Evolutionary conservation across 768 basidiomycete genomes (phyloP), one percentile per base, ranked within the genome.

Genomic region (Cystobasidiopsis lactophilus): DNA sequence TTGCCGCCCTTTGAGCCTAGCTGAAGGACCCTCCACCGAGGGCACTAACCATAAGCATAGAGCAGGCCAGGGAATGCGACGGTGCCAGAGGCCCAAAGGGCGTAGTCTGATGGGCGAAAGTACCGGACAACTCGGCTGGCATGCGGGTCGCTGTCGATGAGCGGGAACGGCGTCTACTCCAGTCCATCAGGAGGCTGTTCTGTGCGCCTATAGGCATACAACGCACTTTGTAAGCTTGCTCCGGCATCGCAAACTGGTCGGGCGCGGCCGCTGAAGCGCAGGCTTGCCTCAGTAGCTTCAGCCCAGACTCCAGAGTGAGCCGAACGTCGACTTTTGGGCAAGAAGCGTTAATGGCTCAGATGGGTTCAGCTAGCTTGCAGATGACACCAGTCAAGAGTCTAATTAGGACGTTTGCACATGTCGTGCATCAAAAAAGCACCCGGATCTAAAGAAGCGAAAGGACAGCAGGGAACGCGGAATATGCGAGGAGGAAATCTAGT

Each of bases 81-180:
- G 2, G 89, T 85, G 52, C 74, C 75, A 40, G 72, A 78, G 19
- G 76, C 84, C 82, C 85, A 85, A 19, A 74, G 68, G 21, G 75
- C 82, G 70, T 85, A 88, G 72, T 98, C 91, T 1, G 79, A 78
- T 21, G 77, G 73, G 24, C 91, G 74, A 68, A 95, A 77, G 70
- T 93, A 93, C 53, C 82, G 72, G 21, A 98, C 69, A 47, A 98
- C 91, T 30, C 91, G 77, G 30, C 70, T 70, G 14, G 78, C 78
- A 71, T 93, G 82, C 10, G 91, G 91, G 72, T 96, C 91, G 0
- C 77, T 72, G 68, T 95, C 91, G 69, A 96, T 82, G 68, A 91
- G 78, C 45, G 88, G 88, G 70, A 77, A 91, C 24, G 78, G 77
- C 38, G 80, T 62, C 19, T 59, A 18, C 16, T 35, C 7, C 16